These are phyloP conservation scores for Acacia acuminata DNA, from an alignment of 306 rosid genomes.

Conservation along the genomic window DNA sequence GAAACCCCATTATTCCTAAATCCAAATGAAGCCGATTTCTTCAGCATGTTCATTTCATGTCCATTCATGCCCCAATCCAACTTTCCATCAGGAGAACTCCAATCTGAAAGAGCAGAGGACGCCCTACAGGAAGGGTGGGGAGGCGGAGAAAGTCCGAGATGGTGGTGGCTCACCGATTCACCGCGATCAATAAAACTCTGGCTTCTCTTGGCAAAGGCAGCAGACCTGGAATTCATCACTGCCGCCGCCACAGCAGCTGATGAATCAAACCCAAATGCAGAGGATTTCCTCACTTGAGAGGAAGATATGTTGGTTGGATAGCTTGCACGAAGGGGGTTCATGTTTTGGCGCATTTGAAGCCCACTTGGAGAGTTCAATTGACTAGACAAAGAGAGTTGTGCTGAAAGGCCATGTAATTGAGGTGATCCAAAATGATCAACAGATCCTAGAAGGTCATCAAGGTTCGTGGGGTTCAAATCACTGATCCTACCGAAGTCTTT, in stretches of 20 bases:
- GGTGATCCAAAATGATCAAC: conserved; percentile 62
- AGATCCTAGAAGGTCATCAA: conserved; percentile 78
- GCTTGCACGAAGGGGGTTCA: conserved; percentile 87
- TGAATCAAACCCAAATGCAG: conserved; percentile 75
- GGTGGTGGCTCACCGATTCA: conserved; percentile 46
- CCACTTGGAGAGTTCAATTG: conserved; percentile 65
- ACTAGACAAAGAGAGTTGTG: conserved; percentile 56
- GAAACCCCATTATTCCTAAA: conserved; percentile 54
- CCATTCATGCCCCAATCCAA: conserved; percentile 88
- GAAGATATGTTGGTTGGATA: conserved; percentile 77
- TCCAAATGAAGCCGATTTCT: conserved; percentile 97
- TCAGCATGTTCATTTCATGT: conserved; percentile 79
- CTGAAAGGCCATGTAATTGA: conserved; percentile 65
- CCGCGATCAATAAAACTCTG: conserved; percentile 94
- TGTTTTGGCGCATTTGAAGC: conserved; percentile 77
- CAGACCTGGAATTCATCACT: conserved; percentile 90
- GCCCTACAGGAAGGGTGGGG: conserved; percentile 59
- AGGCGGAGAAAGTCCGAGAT: conserved; percentile 48
- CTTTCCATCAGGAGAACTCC: conserved; percentile 88
- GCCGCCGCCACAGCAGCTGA: conserved; percentile 88
- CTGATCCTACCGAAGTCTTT: conserved; percentile 55
- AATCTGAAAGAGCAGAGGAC: conserved; percentile 67
- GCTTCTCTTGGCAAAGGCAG: conserved; percentile 91
- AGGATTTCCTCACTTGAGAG: conserved; percentile 75
- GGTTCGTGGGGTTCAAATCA: conserved; percentile 83